Base-by-base conservation (phyloP, 164 flowering plant species). In the Nelumbo lutea region DNA sequence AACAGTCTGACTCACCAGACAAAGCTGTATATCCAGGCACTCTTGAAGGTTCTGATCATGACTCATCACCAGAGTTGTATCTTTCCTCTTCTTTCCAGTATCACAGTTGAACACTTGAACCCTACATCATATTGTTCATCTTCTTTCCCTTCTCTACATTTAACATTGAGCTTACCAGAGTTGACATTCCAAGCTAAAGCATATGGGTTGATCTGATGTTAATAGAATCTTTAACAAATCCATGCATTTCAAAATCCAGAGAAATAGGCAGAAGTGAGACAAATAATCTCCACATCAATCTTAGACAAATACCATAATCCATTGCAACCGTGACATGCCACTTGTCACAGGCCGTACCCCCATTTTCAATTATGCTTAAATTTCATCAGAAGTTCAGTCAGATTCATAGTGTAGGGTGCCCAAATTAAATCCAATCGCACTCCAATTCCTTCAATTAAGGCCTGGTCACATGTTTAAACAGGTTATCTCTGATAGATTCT, bases 351-450 rank as follows among this genome's bases (percentile, higher is more conserved):
- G 27, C 27, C 27, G 27, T 27, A 27, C 27, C 27, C 27, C 27
- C 27, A 27, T 27, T 27, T 27, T 27, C 27, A 27, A 27, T 27
- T 0, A 15, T 39, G 65, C 75, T 77, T 82, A 40, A 79, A 86
- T 13, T 63, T 72, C 27, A 27, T 27, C 27, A 27, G 27, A 0
- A 27, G 27, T 27, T 27, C 27, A 27, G 27, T 27, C 27, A 27
- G 27, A 27, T 96, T 86, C 0, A 57, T 45, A 1, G 65, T 73
- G 27, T 80, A 92, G 40, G 99, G 99, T 0, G 97, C 94, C 99
- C 98, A 95, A 1, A 92, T 62, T 66, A 89, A 95, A 79, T 92
- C 97, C 81, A 92, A 68, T 65, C 79, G 85, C 81, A 87, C 73
- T 72, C 93, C 96, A 70, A 87, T 81, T 60, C 76, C 79, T 15